Base-by-base conservation (phyloP, 768 basidiomycete genomes). In the Hygrocybe coccinea region DNA sequence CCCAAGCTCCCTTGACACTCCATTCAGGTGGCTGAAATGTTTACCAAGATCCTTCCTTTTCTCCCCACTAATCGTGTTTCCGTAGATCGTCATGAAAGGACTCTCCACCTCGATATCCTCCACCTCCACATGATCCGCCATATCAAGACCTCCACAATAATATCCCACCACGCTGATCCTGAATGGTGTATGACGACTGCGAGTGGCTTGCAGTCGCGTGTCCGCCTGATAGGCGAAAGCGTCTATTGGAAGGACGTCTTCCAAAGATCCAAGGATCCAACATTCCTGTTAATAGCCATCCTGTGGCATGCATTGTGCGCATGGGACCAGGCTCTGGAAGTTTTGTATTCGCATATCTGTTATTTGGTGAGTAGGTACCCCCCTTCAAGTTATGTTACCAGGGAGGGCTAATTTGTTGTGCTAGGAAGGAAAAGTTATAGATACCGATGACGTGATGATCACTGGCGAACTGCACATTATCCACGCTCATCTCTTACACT, bases 251-350 rank as follows among this genome's bases (percentile, higher is more conserved):
- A 68, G 47, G 67, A 69, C 12, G 74, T 78, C 44, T 80, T 71
- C 64, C 66, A 58, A 12, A 64, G 65, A 8, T 68, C 71, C 50
- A 49, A 69, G 5, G 83, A 84, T 54, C 79, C 82, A 5, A 84
- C 82, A 0, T 82, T 83, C 55, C 60, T 84, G 8, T 69, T 84
- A 44, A 58, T 84, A 5, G 70, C 77, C 45, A 66, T 78, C 6
- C 64, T 84, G 24, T 84, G 83, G 83, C 82, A 82, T 55, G 76
- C 81, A 0, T 60, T 83, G 25, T 84, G 84, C 61, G 76, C 81
- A 1, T 84, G 83, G 74, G 83, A 84, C 48, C 80, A 85, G 63
- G 68, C 80, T 0, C 69, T 83, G 21, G 82, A 83, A 59, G 66
- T 69, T 14, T 60, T 84, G 36, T 82, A 82, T 55, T 58, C 61